Conservation (phyloP, 1,284 basidiomycete genomes). For the Lignosus rhinocerotis region DNA sequence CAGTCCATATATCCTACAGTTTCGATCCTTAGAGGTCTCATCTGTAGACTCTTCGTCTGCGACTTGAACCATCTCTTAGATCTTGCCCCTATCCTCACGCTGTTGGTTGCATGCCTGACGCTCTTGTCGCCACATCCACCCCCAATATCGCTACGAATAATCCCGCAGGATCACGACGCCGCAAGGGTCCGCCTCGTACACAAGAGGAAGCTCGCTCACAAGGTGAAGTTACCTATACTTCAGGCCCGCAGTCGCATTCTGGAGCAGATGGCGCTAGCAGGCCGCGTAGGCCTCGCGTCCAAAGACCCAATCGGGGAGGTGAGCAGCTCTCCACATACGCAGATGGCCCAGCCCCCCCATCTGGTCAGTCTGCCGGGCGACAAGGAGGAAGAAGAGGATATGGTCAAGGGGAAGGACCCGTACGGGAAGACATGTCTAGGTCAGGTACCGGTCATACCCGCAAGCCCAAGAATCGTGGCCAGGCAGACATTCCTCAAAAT, state of each 20-base stretch:
- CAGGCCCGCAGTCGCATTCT: neutral
- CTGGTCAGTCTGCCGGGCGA: neutral
- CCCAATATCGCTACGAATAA: neutral
- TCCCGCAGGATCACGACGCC: conserved; percentile 3
- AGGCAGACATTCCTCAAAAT: neutral
- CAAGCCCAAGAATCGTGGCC: neutral
- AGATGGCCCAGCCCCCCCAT: neutral
- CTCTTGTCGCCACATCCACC: neutral
- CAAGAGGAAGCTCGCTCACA: conserved; percentile 3
- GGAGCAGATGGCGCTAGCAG: conserved; percentile 16
- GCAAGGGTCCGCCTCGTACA: conserved; percentile 2
- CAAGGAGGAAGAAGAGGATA: neutral
- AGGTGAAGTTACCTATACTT: conserved; percentile 5
- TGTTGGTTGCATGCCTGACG: conserved; percentile 18
- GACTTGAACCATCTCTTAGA: neutral
- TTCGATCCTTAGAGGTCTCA: neutral
- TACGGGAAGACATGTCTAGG: neutral
- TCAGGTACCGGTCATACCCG: conserved; percentile 1
- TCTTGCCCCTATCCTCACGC: neutral
- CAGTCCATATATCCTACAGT: neutral
- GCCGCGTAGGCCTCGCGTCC: conserved; percentile 21
- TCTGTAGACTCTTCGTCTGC: neutral
- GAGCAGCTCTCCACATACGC: conserved; percentile 10
- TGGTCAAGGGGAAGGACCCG: neutral
- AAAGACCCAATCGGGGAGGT: conserved; percentile 7